Evolutionary conservation across 2,329 filamentous ascomycete genomes (phyloP), one percentile per base, ranked within the genome.

Genomic region (Xylariales sp.): DNA sequence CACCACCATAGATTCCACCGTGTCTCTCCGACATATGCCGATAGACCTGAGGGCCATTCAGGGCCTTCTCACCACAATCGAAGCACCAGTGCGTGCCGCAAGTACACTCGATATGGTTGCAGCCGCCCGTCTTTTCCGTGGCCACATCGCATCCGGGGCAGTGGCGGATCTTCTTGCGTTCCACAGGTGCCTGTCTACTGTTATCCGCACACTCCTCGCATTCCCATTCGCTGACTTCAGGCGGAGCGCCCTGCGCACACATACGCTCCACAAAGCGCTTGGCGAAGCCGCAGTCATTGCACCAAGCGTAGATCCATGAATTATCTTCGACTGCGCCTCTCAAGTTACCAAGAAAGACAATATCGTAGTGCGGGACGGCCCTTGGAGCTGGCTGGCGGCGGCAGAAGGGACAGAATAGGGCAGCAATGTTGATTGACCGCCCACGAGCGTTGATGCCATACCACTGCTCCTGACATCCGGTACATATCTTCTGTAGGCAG

Each of bases 351-450:
- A 75, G 53, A 2, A 53, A 54, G 3, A 62, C 61, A 38, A 69
- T 60, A 1, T 59, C 57, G n/a, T 11, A 28, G 15, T 48, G 47
- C 0, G 61, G 53, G 2, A 71, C 48, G 1, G 60, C 64, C 39
- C 57, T 58, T 4, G 64, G 51, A 1, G 61, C 57, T 0, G 70
- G 70, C 31, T 51, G 57, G 0, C 71, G 63, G 18, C 72, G 61
- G 44, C 71, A 76, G 55, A 76, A 76, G 1, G 72, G 70, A 44
- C 71, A 74, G 2, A 52, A 58, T 4, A 76, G 63, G 0, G 73
- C 69, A 0, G 70, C 68, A 0, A 67, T 51, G 45, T 75, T 74
- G 51, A 76, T 63, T 10, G 73, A 57, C 1, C 51, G 51, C 1
- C 71, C 70, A 1, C 59, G 53, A 1, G 31, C 37, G 48, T 75